These are phyloP conservation scores for Podaxis sp. DNA, from an alignment of 768 basidiomycete genomes.

Conservation along the genomic window DNA sequence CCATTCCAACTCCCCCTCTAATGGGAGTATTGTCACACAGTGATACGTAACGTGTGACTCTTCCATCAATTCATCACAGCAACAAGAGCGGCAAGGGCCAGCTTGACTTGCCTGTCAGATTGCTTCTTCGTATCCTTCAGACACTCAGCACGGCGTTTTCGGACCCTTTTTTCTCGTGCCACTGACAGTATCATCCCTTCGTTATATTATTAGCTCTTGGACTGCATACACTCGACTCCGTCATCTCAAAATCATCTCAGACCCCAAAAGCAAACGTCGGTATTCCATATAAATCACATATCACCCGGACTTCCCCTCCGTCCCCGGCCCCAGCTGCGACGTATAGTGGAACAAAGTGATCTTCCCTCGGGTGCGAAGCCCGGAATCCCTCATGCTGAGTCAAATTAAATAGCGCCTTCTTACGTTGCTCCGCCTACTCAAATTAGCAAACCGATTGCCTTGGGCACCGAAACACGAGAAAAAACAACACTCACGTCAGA, in stretches of 20 bases:
- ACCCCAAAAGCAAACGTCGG: constrained; percentile 69
- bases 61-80: constrained; percentile 11
- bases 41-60: not conserved
- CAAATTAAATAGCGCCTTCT: constrained; percentile 54
- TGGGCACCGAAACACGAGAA: constrained; percentile 4
- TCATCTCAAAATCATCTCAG: constrained; percentile 20
- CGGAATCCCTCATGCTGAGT: constrained; percentile 62
- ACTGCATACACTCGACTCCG: not conserved
- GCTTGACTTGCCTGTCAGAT: not conserved
- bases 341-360: constrained; percentile 82
- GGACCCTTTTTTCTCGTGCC: not conserved
- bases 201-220: not conserved
- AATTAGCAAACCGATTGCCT: constrained; percentile 14
- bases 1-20: not conserved
- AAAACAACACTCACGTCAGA: constrained; percentile 43
- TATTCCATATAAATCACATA: constrained; percentile 55
- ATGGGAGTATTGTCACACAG: constrained; percentile 2
- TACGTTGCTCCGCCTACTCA: constrained; percentile 48
- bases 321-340: constrained; percentile 75
- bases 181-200: not conserved
- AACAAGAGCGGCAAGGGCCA: constrained; percentile 2
- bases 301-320: constrained; percentile 45
- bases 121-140: constrained; percentile 3
- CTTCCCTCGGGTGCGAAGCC: constrained; percentile 69
- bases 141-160: constrained; percentile 7